Conservation (phyloP, 2,329 filamentous ascomycete genomes). For the Pyrenophora tritici-repentis region DNA sequence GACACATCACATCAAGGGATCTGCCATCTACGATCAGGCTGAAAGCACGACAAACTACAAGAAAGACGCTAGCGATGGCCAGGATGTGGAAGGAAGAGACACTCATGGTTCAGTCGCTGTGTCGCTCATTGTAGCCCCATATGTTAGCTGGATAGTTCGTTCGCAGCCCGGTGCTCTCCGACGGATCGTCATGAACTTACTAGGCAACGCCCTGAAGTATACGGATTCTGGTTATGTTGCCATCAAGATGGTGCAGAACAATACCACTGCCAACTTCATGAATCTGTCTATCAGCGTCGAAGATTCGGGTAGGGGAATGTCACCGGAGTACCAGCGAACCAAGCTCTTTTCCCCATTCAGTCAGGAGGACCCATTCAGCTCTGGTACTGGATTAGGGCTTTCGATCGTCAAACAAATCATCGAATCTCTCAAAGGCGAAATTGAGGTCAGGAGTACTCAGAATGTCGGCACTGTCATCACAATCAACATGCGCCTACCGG, state of each 20-base stretch:
- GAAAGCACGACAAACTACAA: constrained; percentile 22
- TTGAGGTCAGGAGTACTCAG: constrained; percentile 37
- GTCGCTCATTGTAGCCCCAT: constrained; percentile 37
- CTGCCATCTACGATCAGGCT: constrained; percentile 33
- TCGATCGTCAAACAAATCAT: constrained; percentile 45
- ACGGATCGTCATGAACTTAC: constrained; percentile 44
- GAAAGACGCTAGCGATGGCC: constrained; percentile 2
- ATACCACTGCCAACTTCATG: constrained; percentile 17
- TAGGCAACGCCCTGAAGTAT: constrained; percentile 46
- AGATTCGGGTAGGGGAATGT: constrained; percentile 46
- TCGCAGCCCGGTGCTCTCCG: constrained; percentile 40
- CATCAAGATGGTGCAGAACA: constrained; percentile 28
- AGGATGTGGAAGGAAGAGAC: constrained; percentile 23
- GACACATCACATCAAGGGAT: constrained; percentile 27
- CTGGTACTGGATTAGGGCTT: constrained; percentile 43
- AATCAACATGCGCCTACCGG: constrained; percentile 30
- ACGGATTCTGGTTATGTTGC: constrained; percentile 40
- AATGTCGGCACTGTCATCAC: constrained; percentile 35
- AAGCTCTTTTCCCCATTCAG: constrained; percentile 43
- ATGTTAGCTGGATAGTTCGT: constrained; percentile 36
- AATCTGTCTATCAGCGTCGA: constrained; percentile 43
- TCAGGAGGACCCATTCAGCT: constrained; percentile 43
- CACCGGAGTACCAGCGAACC: constrained; percentile 37
- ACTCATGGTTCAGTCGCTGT: constrained; percentile 30
- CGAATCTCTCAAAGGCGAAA: constrained; percentile 39